Conservation (phyloP, 257 asterid species). For the Solanum verrucosum region DNA sequence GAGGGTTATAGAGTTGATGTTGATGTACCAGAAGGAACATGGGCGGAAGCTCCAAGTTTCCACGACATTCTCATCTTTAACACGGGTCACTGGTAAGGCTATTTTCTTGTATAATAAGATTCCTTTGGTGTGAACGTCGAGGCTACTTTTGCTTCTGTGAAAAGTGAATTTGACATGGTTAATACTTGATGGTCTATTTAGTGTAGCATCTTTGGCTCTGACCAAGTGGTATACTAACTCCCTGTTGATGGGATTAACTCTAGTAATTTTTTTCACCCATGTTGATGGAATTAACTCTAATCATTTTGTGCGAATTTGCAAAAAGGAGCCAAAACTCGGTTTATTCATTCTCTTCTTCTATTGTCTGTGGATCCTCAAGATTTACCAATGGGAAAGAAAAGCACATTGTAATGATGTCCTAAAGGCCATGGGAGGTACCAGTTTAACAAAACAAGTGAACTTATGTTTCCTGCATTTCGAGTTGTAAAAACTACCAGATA, state of each 20-base stretch:
- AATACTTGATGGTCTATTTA: not conserved
- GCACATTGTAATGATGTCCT: not conserved
- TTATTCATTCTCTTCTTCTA: not conserved
- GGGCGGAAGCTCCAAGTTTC: slow-evolving; percentile 69
- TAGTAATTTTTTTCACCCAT: not conserved
- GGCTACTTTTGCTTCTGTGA: not conserved
- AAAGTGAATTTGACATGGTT: not conserved
- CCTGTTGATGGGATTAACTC: not conserved
- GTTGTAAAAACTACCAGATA: not conserved
- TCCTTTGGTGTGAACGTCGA: not conserved
- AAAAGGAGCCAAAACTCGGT: not conserved
- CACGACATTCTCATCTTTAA: slow-evolving; percentile 80
- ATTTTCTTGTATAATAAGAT: not conserved
- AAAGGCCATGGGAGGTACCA: not conserved
- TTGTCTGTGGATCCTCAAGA: not conserved
- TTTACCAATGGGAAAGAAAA: not conserved
- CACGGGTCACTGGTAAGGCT: slow-evolving; percentile 86
- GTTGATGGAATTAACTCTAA: not conserved
- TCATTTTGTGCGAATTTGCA: not conserved
- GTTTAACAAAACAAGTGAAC: not conserved
- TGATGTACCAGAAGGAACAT: slow-evolving; percentile 84
- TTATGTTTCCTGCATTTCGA: not conserved
- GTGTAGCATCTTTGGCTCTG: not conserved
- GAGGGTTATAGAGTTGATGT: slow-evolving; percentile 85
- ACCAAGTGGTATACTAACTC: not conserved